A percentile compares a stretch with the other conserved stretches of the same genome.
phyloP scores from a whole-genome alignment of 768 basidiomycete species.

The Xerocomellus dryophilus region DNA sequence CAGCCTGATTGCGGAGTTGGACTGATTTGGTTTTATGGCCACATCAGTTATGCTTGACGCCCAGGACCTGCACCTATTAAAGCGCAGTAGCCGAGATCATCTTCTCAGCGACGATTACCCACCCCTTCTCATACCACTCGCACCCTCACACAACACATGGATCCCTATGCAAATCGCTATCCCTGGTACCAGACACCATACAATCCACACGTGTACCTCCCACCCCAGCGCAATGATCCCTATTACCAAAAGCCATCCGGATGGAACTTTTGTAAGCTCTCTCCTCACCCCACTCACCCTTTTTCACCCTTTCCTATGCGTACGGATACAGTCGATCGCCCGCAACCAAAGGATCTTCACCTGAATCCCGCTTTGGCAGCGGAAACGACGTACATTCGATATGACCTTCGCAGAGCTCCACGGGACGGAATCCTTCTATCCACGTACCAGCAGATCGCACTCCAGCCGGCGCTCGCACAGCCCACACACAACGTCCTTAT shows the following conservation, averaged over 20 bases:
- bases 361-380: conserved; percentile 53
- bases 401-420: conserved; percentile 46
- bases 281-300: neutral
- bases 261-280: conserved; percentile 18
- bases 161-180: conserved; percentile 21
- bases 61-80: conserved; percentile 7
- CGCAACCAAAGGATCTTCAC: conserved; percentile 44
- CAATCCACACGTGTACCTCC: conserved; percentile 32
- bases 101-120: neutral
- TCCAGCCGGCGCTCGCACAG: conserved; percentile 38
- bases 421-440: conserved; percentile 41
- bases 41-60: conserved; percentile 6
- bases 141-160: conserved; percentile 14
- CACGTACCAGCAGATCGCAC: conserved; percentile 40
- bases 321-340: conserved; percentile 15
- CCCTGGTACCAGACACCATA: conserved; percentile 28
- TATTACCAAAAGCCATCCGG: conserved; percentile 10
- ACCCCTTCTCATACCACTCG: neutral
- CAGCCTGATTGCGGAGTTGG: conserved; percentile 2
- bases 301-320: neutral
- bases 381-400: conserved; percentile 48
- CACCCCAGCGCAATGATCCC: conserved; percentile 17
- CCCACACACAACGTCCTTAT: conserved; percentile 41
- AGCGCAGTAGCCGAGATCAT: neutral
- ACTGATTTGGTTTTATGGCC: conserved; percentile 3